Evolutionary conservation across 78 protist species (phyloP), one percentile per base, ranked within the genome.

Genomic region (Dictyostelium brefeldianum): DNA sequence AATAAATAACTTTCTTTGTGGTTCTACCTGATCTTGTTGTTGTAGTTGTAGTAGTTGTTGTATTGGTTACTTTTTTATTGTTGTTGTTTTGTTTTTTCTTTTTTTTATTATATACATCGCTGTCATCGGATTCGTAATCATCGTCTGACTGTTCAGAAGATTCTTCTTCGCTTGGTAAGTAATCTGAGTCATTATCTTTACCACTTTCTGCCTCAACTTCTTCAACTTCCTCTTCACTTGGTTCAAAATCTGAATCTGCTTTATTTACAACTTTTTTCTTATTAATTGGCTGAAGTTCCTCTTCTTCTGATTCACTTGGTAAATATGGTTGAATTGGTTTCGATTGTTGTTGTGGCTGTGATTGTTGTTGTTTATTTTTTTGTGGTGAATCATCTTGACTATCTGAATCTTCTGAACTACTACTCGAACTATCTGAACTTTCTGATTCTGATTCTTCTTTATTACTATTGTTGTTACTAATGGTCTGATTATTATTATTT

Each of bases 161-260:
- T 47, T 29, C 29, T 47, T 17, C 43, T 73, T 47, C 46, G 46
- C 80, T n/a, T 43, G 57, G 46, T 41, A n/a, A 41, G 46, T 73
- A 43, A 59, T 59, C 69, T 59, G 69, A 59, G n/a, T 59, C 69
- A 59, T 77, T 48, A 50, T 50, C 82, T 7, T 54, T 69, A 31
- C 77, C 77, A 69, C 77, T 57, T n/a, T 36, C 53, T 31, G 31
- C 83, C 0, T 78, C 83, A 20, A 20, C 79, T 36, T 54, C 83
- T 0, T 47, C 89, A 5, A 64, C 89, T 47, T 20, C 57, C 27
- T 65, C 89, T 31, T 36, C 59, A 27, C 62, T 69, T 11, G 69
- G 69, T n/a, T 71, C 78, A n/a, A 11, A 71, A 46, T 71, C 78
- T 31, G 48, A 31, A 7, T 71, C 78, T 47, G 48, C 53, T 71